Conservation (phyloP, 2,329 filamentous ascomycete species). For the Curvularia spicifera region DNA sequence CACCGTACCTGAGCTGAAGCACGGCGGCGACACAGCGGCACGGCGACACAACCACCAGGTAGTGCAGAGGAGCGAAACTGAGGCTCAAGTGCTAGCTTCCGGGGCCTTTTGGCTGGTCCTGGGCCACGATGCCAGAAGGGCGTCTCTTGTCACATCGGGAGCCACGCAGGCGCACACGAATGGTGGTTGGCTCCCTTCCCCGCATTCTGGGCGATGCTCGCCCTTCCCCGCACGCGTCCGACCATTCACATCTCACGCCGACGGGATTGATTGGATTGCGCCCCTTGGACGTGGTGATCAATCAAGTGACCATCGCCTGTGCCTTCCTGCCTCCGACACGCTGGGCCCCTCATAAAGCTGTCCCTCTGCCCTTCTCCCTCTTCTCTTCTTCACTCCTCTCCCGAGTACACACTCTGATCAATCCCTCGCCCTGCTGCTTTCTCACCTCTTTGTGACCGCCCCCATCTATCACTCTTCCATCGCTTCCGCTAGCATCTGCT, state of each 20-base stretch:
- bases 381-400: slow-evolving; percentile 27
- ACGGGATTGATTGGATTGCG: slow-evolving; percentile 26
- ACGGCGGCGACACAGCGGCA: background rate
- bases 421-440: slow-evolving; percentile 14
- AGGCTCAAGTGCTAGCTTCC: slow-evolving; percentile 36
- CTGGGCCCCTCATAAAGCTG: slow-evolving; percentile 46
- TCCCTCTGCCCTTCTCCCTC: slow-evolving; percentile 32
- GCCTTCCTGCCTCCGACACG: slow-evolving; percentile 32
- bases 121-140: too few species aligned
- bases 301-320: slow-evolving; percentile 44
- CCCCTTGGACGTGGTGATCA: slow-evolving; percentile 37
- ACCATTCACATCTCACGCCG: slow-evolving; percentile 40
- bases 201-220: slow-evolving; percentile 29
- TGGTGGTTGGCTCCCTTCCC: slow-evolving; percentile 24
- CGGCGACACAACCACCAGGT: slow-evolving; percentile 3
- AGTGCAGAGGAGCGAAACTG: background rate
- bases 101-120: background rate
- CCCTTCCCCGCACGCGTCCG: slow-evolving; percentile 31
- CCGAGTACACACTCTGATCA: slow-evolving; percentile 12
- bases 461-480: slow-evolving; percentile 15
- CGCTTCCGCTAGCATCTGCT: slow-evolving; percentile 5
- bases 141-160: background rate
- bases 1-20: slow-evolving; percentile 16
- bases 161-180: slow-evolving; percentile 18
- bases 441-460: slow-evolving; percentile 22